A percentile compares a stretch with the other conserved stretches of the same genome.
These are phyloP conservation scores for Spathaspora girioi DNA, from an alignment of 805 yeast species.

Conservation along the genomic window DNA sequence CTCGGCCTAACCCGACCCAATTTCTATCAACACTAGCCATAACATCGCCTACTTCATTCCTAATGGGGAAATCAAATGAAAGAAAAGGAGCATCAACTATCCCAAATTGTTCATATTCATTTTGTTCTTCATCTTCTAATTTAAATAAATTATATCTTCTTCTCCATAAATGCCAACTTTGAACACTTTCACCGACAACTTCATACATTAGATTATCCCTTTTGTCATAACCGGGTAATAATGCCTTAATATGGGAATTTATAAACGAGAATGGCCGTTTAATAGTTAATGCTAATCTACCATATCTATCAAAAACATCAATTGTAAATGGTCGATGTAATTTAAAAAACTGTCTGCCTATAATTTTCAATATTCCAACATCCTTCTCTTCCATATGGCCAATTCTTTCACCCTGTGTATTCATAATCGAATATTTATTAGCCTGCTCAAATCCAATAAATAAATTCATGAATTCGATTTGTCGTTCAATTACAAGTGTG, in stretches of 20 bases:
- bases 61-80: slow-evolving; percentile 80
- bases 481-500: slow-evolving; percentile 80
- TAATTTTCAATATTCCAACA: slow-evolving; percentile 57
- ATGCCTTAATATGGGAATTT: slow-evolving; percentile 80
- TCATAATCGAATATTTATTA: slow-evolving; percentile 70
- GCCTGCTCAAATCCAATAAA: slow-evolving; percentile 91
- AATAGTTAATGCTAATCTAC: slow-evolving; percentile 60
- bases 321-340: slow-evolving; percentile 84
- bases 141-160: slow-evolving; percentile 79
- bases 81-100: slow-evolving; percentile 82
- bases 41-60: slow-evolving; percentile 52
- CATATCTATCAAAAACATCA: slow-evolving; percentile 64
- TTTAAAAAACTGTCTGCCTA: slow-evolving; percentile 80
- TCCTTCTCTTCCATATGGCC: slow-evolving; percentile 86
- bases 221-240: slow-evolving; percentile 50
- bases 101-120: slow-evolving; percentile 74
- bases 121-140: slow-evolving; percentile 36
- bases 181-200: slow-evolving; percentile 79
- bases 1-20: slow-evolving; percentile 94
- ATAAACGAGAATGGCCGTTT: slow-evolving; percentile 83
- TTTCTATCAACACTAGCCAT: slow-evolving; percentile 82
- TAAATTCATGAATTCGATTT: slow-evolving; percentile 83
- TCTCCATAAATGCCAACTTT: slow-evolving; percentile 95
- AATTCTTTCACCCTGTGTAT: slow-evolving; percentile 65
- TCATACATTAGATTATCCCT: slow-evolving; percentile 38